Conservation (phyloP, 768 basidiomycete genomes). For the Lentinus brumalis region DNA sequence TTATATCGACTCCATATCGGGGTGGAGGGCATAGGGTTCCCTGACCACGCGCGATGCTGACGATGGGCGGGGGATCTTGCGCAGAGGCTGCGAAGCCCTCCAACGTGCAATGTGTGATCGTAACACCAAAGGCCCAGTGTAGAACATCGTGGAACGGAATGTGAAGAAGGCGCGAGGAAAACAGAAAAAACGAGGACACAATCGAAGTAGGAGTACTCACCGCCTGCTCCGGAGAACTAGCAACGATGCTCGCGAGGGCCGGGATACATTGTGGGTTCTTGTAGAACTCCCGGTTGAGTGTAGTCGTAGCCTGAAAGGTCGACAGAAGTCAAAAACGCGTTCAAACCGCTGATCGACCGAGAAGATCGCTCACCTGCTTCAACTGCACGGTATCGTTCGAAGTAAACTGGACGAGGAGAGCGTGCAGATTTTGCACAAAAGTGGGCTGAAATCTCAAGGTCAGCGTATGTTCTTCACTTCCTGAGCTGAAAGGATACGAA, state of each 20-base stretch:
- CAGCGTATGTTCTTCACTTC: background rate
- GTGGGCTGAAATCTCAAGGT: constrained; percentile 46
- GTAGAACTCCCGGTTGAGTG: constrained; percentile 91
- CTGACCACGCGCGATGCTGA: too few species aligned
- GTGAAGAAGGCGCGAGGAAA: background rate
- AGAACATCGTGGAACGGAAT: too few species aligned
- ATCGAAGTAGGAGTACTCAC: constrained; percentile 49
- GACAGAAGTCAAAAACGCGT: constrained; percentile 1
- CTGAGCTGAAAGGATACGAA: background rate
- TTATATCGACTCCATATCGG: too few species aligned
- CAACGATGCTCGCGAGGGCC: constrained; percentile 84
- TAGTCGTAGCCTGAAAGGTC: constrained; percentile 75
- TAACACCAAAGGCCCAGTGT: too few species aligned
- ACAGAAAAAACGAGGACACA: background rate
- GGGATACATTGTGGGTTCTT: constrained; percentile 89
- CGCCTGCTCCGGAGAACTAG: constrained; percentile 78
- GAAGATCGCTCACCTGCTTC: constrained; percentile 70
- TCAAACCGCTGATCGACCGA: constrained; percentile 9
- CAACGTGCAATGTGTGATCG: too few species aligned
- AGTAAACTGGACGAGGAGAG: constrained; percentile 81
- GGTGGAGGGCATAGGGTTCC: too few species aligned
- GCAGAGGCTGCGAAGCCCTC: too few species aligned
- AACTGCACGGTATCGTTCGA: constrained; percentile 87
- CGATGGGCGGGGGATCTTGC: too few species aligned
- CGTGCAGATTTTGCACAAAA: constrained; percentile 81